Percentiles rank a stretch among this genome's conserved stretches.
Evolutionary conservation across 495 filamentous ascomycete species (phyloP).

Genomic region (Daldinia decipiens): DNA sequence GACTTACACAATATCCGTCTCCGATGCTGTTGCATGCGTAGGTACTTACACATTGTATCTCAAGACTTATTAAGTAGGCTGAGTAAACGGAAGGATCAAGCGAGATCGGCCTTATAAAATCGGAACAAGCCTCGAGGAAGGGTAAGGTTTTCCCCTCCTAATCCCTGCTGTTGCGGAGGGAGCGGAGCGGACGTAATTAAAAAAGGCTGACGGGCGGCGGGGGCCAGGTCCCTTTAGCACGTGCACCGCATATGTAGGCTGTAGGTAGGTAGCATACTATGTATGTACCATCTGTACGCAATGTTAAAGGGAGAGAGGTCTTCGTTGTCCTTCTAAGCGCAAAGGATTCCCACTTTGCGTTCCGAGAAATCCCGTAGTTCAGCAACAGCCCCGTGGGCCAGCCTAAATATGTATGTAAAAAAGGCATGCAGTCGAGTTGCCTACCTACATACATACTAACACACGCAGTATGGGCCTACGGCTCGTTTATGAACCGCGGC

Average conservation of each 20-base stretch:
- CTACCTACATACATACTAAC: too few relatives aligned
- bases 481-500: conserved; percentile 22
- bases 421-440: background rate
- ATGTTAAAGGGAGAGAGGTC: conserved; percentile 16
- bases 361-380: conserved; percentile 42
- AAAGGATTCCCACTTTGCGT: conserved; percentile 31
- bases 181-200: conserved; percentile 41
- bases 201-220: conserved; percentile 40
- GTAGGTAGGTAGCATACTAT: conserved; percentile 3
- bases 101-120: conserved; percentile 11
- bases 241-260: conserved; percentile 34
- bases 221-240: conserved; percentile 29
- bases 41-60: background rate
- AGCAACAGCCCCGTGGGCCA: conserved; percentile 10
- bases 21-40: background rate
- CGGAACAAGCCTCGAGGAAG: conserved; percentile 4
- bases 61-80: background rate
- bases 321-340: conserved; percentile 27
- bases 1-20: background rate
- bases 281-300: conserved; percentile 8
- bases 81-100: background rate
- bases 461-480: conserved; percentile 11
- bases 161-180: conserved; percentile 37
- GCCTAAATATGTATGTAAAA: conserved; percentile 31
- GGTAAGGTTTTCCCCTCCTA: conserved; percentile 10